These are phyloP conservation scores for Zasmidium citrigriseum DNA, from an alignment of 2,329 filamentous ascomycete species.

Conservation along the genomic window DNA sequence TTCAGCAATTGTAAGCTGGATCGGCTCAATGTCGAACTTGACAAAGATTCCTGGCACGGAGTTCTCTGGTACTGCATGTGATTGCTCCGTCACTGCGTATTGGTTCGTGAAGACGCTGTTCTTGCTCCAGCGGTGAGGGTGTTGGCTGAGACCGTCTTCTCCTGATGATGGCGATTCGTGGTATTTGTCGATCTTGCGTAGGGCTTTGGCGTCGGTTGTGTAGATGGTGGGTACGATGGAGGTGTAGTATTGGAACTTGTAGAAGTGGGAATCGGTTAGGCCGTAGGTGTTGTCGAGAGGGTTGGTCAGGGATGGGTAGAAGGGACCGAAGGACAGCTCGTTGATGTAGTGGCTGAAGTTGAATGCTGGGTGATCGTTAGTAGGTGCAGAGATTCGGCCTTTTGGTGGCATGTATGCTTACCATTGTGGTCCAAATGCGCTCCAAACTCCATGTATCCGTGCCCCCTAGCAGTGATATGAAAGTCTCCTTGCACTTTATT, in stretches of 20 bases:
- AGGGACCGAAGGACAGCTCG: constrained; percentile 95
- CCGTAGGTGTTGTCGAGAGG: constrained; percentile 91
- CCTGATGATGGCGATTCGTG: constrained; percentile 44
- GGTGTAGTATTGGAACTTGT: constrained; percentile 98
- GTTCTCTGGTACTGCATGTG: constrained; percentile 66
- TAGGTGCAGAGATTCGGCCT: background rate
- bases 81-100: constrained; percentile 94
- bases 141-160: constrained; percentile 35
- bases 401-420: constrained; percentile 47
- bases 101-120: constrained; percentile 88
- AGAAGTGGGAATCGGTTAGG: constrained; percentile 73
- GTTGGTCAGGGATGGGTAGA: constrained; percentile 90
- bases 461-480: constrained; percentile 91
- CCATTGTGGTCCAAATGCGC: constrained; percentile 78
- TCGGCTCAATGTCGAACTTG: constrained; percentile 98
- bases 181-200: constrained; percentile 36
- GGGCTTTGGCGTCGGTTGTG: constrained; percentile 53
- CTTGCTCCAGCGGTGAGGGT: constrained; percentile 39
- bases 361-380: constrained; percentile 63
- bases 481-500: constrained; percentile 99
- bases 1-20: constrained; percentile 83
- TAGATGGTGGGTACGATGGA: constrained; percentile 94
- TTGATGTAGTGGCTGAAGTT: constrained; percentile 98
- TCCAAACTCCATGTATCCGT: constrained; percentile 85
- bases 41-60: constrained; percentile 88